A percentile compares a stretch with the other conserved stretches of the same genome.
Evolutionary conservation across 2,329 filamentous ascomycete species (phyloP).

Genomic region (Fusarium torulosum): DNA sequence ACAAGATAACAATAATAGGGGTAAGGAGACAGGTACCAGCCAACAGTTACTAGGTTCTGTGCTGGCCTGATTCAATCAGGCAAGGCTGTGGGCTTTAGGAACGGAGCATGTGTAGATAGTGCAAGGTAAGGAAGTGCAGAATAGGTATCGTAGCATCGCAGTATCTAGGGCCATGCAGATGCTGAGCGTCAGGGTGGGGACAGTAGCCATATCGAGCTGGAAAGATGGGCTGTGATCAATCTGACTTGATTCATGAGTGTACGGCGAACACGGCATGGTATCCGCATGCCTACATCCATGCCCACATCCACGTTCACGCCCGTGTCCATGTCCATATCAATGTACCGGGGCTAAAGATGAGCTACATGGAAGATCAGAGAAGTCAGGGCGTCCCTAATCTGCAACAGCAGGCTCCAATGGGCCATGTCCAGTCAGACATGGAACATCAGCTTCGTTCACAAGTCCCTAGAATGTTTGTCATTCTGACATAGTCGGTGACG

Average conservation of each 20-base stretch:
- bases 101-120: conserved; percentile 1
- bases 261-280: conserved; percentile 33
- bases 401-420: conserved; percentile 44
- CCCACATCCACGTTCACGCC: neutral
- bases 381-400: conserved; percentile 41
- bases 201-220: neutral
- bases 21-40: too few relatives aligned
- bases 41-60: conserved; percentile 15
- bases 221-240: conserved; percentile 40
- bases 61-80: neutral
- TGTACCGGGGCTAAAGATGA: conserved; percentile 29
- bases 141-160: neutral
- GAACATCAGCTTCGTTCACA: too few relatives aligned
- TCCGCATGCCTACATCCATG: conserved; percentile 24
- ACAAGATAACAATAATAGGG: conserved; percentile 5
- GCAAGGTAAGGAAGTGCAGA: conserved; percentile 35
- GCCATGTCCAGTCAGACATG: too few relatives aligned
- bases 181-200: conserved; percentile 33
- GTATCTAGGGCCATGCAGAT: conserved; percentile 37
- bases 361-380: conserved; percentile 45
- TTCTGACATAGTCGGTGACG: too few relatives aligned
- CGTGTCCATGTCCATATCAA: too few relatives aligned
- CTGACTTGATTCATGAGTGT: conserved; percentile 44
- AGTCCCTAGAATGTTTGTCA: too few relatives aligned
- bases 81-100: too few relatives aligned